Evolutionary conservation across 768 basidiomycete genomes (phyloP).

Genomic region (Agaricus subrufescens): DNA sequence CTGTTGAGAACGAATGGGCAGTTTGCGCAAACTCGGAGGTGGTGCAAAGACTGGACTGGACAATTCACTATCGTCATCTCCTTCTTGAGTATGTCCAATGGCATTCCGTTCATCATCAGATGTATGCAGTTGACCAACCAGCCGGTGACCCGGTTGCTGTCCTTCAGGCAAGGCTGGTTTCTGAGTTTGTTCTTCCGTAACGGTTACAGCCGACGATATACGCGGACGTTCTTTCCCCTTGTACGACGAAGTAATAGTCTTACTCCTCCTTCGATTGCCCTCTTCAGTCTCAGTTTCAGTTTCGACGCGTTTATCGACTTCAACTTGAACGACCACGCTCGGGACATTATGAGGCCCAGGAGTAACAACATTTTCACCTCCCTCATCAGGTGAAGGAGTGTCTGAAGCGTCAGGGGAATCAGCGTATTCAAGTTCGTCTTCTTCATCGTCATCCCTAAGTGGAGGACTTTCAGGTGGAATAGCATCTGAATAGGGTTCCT

Average conservation of each 20-base stretch:
- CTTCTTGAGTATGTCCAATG: neutral
- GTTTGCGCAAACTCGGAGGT: neutral
- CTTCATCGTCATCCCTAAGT: neutral
- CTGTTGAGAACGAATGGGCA: neutral
- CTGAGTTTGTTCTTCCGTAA: neutral
- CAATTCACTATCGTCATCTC: neutral
- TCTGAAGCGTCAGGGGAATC: neutral
- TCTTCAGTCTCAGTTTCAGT: neutral
- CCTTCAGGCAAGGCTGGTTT: neutral
- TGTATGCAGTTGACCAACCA: slow-evolving; percentile 8
- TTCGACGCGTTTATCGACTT: slow-evolving; percentile 7
- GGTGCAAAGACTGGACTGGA: slow-evolving; percentile 9
- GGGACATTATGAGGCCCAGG: neutral
- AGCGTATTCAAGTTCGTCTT: slow-evolving; percentile 2
- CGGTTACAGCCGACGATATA: neutral
- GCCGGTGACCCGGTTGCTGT: neutral
- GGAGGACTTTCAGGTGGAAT: neutral
- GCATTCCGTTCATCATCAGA: neutral
- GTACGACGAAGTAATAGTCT: neutral
- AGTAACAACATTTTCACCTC: neutral
- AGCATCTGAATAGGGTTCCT: neutral
- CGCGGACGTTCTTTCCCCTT: neutral
- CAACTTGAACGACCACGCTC: slow-evolving; percentile 3
- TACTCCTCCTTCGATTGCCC: neutral
- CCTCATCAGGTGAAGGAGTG: neutral